phyloP scores from a whole-genome alignment of 768 basidiomycete genomes.

The Lepiota subincarnata region DNA sequence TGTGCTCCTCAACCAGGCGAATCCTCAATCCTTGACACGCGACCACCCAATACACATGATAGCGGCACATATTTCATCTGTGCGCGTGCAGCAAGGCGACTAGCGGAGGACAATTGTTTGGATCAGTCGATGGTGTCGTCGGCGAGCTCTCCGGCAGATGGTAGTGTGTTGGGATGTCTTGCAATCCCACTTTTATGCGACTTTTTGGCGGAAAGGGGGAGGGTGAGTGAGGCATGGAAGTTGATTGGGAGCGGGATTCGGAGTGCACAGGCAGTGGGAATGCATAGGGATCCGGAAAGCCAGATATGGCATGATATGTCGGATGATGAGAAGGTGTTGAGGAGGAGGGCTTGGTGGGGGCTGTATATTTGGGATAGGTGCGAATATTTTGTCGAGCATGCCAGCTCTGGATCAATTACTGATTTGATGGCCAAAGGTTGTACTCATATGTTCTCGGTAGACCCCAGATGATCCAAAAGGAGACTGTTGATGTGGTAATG shows the following conservation, averaged over 20 bases:
- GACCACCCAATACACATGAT: slow-evolving; percentile 7
- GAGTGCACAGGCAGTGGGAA: slow-evolving; percentile 36
- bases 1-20: slow-evolving; percentile 29
- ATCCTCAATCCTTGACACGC: slow-evolving; percentile 14
- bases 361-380: slow-evolving; percentile 41
- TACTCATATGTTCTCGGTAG: slow-evolving; percentile 43
- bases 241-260: slow-evolving; percentile 37
- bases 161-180: slow-evolving; percentile 42
- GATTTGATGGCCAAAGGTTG: slow-evolving; percentile 24
- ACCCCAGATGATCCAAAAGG: slow-evolving; percentile 36
- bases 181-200: slow-evolving; percentile 41
- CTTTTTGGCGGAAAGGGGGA: slow-evolving; percentile 43
- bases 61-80: slow-evolving; percentile 35
- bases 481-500: slow-evolving; percentile 33
- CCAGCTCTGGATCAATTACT: slow-evolving; percentile 11
- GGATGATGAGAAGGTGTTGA: slow-evolving; percentile 36
- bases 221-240: slow-evolving; percentile 48
- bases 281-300: slow-evolving; percentile 42
- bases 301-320: slow-evolving; percentile 39
- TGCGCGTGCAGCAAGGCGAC: slow-evolving; percentile 40
- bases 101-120: slow-evolving; percentile 42
- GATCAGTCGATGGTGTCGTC: slow-evolving; percentile 29
- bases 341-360: slow-evolving; percentile 42
- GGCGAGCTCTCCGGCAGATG: slow-evolving; percentile 39
- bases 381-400: slow-evolving; percentile 13